A percentile compares a stretch with the other conserved stretches of the same genome.
Evolutionary conservation across 139 green algal genomes (phyloP).

Genomic region (Astrephomene gubernaculifera): DNA sequence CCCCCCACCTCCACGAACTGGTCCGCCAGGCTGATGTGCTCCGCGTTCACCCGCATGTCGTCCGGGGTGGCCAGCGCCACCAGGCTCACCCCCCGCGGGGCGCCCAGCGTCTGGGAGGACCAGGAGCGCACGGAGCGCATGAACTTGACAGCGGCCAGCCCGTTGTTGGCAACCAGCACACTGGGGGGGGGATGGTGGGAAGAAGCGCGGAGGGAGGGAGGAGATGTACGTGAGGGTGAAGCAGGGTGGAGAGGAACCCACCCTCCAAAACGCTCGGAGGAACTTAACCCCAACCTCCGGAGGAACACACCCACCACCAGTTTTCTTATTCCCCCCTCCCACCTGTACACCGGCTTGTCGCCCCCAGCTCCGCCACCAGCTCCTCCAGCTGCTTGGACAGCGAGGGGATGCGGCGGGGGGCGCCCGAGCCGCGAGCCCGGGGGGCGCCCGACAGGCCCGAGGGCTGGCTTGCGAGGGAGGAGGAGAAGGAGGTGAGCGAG

Average conservation of each 20-base stretch:
- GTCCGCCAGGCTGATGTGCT: constrained; percentile 97
- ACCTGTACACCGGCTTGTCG: constrained; percentile 78
- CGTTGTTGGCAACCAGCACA: constrained; percentile 97
- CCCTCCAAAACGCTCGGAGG: neutral
- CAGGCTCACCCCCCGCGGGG: constrained; percentile 76
- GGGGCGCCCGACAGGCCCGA: neutral
- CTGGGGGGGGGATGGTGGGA: constrained; percentile 46
- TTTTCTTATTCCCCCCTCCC: neutral
- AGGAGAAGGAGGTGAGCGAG: neutral
- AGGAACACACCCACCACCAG: neutral
- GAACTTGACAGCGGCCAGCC: constrained; percentile 97
- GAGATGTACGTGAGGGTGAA: neutral
- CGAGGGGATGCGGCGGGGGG: constrained; percentile 29
- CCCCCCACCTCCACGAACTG: constrained; percentile 95
- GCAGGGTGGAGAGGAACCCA: neutral
- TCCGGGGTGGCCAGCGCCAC: constrained; percentile 95
- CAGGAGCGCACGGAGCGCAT: constrained; percentile 91
- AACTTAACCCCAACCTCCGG: neutral
- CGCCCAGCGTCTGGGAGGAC: constrained; percentile 82
- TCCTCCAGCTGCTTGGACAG: constrained; percentile 28
- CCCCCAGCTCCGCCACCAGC: constrained; percentile 61
- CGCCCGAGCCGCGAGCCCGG: neutral
- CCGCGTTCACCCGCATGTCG: constrained; percentile 94
- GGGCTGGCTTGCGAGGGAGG: neutral
- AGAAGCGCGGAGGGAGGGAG: neutral